Conservation (phyloP, 139 green algal genomes). For the Chlorella sp. region DNA sequence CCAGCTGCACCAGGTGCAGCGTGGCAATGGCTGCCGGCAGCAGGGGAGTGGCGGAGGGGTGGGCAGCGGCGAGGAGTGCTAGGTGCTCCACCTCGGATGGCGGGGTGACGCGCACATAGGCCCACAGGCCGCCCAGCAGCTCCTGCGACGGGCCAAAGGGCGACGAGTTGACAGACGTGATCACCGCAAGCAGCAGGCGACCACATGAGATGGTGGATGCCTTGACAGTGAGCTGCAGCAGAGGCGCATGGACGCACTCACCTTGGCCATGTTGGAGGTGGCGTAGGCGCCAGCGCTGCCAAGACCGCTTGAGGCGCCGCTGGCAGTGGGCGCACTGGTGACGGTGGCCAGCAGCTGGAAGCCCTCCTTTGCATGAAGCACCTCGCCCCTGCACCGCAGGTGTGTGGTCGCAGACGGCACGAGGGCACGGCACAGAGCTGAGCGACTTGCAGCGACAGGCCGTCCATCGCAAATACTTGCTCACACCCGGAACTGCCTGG, state of each 20-base stretch:
- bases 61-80: constrained; percentile 51
- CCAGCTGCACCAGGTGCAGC: constrained; percentile 48
- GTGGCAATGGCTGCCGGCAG: constrained; percentile 53
- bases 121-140: constrained; percentile 69
- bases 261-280: constrained; percentile 41
- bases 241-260: neutral
- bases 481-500: too few relatives aligned
- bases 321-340: constrained; percentile 38
- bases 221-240: neutral
- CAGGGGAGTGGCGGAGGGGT: constrained; percentile 58
- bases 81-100: constrained; percentile 62
- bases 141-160: too few relatives aligned
- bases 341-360: constrained; percentile 86
- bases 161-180: too few relatives aligned
- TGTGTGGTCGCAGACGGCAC: constrained; percentile 27
- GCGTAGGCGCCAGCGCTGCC: constrained; percentile 32
- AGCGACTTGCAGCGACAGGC: neutral
- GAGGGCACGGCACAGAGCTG: neutral
- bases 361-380: constrained; percentile 51
- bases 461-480: neutral
- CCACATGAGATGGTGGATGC: neutral
- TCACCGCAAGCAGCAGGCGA: neutral
- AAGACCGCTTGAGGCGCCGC: constrained; percentile 2
- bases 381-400: constrained; percentile 66
- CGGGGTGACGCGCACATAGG: constrained; percentile 49